Conservation (phyloP, 495 filamentous ascomycete species). For the Podospora conica region DNA sequence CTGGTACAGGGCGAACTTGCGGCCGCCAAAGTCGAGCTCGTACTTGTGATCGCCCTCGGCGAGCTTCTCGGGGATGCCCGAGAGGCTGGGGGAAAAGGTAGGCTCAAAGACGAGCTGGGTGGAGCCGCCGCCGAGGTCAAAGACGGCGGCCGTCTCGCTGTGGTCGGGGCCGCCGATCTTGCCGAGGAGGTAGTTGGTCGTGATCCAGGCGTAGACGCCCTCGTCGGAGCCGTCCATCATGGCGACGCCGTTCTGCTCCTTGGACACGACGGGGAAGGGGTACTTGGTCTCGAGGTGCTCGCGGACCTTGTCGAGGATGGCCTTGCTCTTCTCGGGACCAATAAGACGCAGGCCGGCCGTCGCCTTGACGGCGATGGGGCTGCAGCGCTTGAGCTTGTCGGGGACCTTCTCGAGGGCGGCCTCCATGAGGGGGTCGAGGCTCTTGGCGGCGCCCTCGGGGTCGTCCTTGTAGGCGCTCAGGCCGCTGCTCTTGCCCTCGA, state of each 20-base stretch:
- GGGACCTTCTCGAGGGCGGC: constrained; percentile 78
- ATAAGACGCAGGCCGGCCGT: constrained; percentile 87
- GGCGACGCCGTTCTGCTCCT: constrained; percentile 75
- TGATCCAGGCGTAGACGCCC: constrained; percentile 99
- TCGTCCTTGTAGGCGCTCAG: constrained; percentile 80
- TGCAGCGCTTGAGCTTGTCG: constrained; percentile 78
- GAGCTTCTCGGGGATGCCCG: constrained; percentile 84
- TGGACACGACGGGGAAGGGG: constrained; percentile 87
- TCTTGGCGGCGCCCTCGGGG: constrained; percentile 80
- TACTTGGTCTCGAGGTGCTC: constrained; percentile 78
- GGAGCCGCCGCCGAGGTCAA: constrained; percentile 92
- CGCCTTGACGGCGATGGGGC: constrained; percentile 91
- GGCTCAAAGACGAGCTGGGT: constrained; percentile 98
- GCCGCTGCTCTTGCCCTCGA: constrained; percentile 63
- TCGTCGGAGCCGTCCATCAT: constrained; percentile 97
- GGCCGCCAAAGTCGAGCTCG: constrained; percentile 80
- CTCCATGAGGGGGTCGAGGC: constrained; percentile 80
- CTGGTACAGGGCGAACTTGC: constrained; percentile 91
- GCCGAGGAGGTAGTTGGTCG: constrained; percentile 93
- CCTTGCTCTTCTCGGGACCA: constrained; percentile 71
- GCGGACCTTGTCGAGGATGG: constrained; percentile 82
- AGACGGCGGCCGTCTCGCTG: constrained; percentile 83
- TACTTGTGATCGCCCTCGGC: constrained; percentile 95
- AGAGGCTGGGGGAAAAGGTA: constrained; percentile 64
- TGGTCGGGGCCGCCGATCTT: constrained; percentile 93